Evolutionary conservation across 352 stramenopile species (phyloP).

Genomic region (Pythium pyrilobum): DNA sequence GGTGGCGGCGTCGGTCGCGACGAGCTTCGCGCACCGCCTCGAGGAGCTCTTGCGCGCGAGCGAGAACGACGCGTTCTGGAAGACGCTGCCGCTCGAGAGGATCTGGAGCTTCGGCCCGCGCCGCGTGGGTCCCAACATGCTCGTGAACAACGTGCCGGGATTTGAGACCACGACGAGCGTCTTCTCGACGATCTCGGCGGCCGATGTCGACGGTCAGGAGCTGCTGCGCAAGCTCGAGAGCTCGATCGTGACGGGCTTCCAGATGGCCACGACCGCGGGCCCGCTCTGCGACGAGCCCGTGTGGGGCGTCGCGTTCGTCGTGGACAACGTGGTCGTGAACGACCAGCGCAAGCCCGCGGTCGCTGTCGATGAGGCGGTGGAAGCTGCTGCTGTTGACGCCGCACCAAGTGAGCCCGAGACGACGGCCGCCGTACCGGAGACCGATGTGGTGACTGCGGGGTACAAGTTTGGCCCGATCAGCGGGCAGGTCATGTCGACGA

Average conservation of each 20-base stretch:
- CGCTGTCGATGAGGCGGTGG: background rate
- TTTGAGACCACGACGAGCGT: constrained; percentile 21
- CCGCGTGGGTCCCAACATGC: constrained; percentile 65
- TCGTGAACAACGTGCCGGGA: constrained; percentile 67
- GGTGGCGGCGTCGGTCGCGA: background rate
- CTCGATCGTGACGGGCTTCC: constrained; percentile 79
- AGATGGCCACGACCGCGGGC: constrained; percentile 72
- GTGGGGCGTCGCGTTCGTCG: constrained; percentile 85
- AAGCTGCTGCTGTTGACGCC: background rate
- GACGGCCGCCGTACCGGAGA: background rate
- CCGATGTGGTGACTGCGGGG: background rate
- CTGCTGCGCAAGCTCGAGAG: constrained; percentile 64
- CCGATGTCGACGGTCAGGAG: background rate
- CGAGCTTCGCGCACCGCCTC: constrained; percentile 35
- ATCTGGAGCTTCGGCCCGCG: constrained; percentile 77
- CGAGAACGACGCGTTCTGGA: constrained; percentile 45
- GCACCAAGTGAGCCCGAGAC: background rate
- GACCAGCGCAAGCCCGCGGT: background rate
- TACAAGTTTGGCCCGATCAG: constrained; percentile 63
- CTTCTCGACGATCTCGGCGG: background rate
- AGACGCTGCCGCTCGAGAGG: constrained; percentile 36
- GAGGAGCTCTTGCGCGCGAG: constrained; percentile 38
- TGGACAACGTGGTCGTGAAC: constrained; percentile 73
- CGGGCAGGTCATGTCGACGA: constrained; percentile 77
- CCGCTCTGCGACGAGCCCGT: constrained; percentile 89